Percentiles rank a stretch among this genome's conserved stretches.
These are phyloP conservation scores for Sporothrix euskadiensis DNA, from an alignment of 2,329 filamentous ascomycete species.

Conservation along the genomic window DNA sequence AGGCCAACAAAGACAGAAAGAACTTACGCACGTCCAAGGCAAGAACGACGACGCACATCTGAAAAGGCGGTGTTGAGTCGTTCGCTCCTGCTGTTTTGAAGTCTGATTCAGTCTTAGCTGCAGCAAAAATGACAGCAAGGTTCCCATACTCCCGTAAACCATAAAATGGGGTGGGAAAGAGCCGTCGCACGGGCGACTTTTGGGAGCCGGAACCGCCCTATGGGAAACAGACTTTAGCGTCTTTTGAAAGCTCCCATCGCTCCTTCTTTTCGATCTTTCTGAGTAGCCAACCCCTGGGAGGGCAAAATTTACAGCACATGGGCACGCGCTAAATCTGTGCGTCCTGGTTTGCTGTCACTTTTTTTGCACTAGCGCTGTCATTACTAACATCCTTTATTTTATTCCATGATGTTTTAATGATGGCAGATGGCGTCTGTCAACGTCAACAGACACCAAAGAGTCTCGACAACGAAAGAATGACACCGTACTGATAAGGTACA, in stretches of 20 bases:
- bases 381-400: background rate
- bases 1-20: background rate
- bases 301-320: conserved; percentile 10
- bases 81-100: conserved; percentile 4
- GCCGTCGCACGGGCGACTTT: background rate
- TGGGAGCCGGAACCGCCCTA: background rate
- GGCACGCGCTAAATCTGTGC: background rate
- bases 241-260: background rate
- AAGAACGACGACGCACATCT: background rate
- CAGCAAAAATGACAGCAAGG: background rate
- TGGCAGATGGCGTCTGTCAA: background rate
- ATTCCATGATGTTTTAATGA: background rate
- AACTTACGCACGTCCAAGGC: background rate
- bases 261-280: background rate
- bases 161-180: background rate
- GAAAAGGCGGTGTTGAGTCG: conserved; percentile 28
- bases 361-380: background rate
- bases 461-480: background rate
- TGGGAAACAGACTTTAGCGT: background rate
- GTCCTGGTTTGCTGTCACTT: background rate
- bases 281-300: too few relatives aligned
- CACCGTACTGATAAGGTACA: too few relatives aligned
- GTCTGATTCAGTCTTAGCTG: background rate
- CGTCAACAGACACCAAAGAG: background rate
- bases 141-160: too few relatives aligned